Evolutionary conservation across 1,284 basidiomycete species (phyloP), one percentile per base, ranked within the genome.

Genomic region (Cronartium ribicola): DNA sequence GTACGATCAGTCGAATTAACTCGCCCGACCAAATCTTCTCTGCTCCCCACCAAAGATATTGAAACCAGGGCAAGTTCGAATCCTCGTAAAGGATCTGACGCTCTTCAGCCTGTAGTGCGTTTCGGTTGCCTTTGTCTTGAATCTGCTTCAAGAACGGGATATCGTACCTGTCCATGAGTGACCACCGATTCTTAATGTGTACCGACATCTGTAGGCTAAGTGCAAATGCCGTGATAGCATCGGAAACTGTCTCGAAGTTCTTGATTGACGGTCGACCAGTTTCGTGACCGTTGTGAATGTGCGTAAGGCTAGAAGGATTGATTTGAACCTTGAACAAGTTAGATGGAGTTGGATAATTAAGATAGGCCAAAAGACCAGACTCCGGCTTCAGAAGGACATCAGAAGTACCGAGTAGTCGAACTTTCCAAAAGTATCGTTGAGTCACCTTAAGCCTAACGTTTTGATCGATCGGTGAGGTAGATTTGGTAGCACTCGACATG

Each of bases 21-120:
- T 79, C 78, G 40, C 77, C 78, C 17, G 67, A 57, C 77, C 77
- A 78, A 60, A 79, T 74, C 8, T 60, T 66, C 46, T 79, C 78
- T 43, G 76, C 75, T 5, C 78, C 78, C 62, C 75, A 76, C 71
- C 75, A 75, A 6, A 78, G 4, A 3, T 64, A 76, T 68, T 79
- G 78, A 73, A 75, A 79, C 76, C 73, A 76, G n/a, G 62, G 60
- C 7, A 46, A 8, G 55, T 62, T 70, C 22, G 73, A 67, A 62
- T 76, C 63, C 22, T 65, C 59, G 7, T 62, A 44, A 3, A 67
- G 36, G 20, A 57, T 20, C 44, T 63, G 59, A 11, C 74, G 40
- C 8, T 73, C 67, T 39, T 70, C 65, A 20, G 29, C 3, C 0
- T 71, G 59, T n/a, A 66, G 29, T n/a, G 13, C 29, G 59, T 29